Evolutionary conservation across 768 basidiomycete species (phyloP), one percentile per base, ranked within the genome.

Genomic region (Trametes villosa): DNA sequence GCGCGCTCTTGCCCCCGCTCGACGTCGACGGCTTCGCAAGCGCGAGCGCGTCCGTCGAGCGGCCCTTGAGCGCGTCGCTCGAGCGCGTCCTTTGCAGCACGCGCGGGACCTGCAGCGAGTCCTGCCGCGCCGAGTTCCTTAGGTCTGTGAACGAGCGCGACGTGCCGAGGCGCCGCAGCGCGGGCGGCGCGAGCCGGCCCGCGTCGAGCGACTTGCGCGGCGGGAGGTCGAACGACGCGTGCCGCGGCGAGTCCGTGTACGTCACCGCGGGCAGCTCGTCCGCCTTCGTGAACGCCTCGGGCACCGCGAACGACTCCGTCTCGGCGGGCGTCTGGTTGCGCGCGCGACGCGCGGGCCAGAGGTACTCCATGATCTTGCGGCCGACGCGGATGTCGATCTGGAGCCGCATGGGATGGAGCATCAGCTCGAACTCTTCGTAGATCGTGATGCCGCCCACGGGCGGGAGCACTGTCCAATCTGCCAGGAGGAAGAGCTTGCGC

Each of bases 381-480:
- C 93, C 94, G 29, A 96, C 82, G 63, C 81, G 83, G 27, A 91
- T 86, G 73, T 98, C 96, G 49, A 98, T 81, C 65, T 94, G 92
- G 8, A 97, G 80, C 30, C 89, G 86, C 66, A 98, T 81, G 0
- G 95, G 96, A 72, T 96, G 94, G 41, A 97, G 78, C 27, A 85
- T 83, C 34, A 96, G 76, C 63, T 91, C 86, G 66, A 97, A 92
- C 29, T 82, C 79, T 71, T 94, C 88, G 71, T 94, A 89, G 63
- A 97, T 92, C 1, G 88, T 85, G 65, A 98, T 97, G 13, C 96
- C 96, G 20, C 94, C 96, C 24, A 98, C 94, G 17, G 94, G 92
- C 1, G 94, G 84, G n/a, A 94, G 77, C 26, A 91, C 83, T 4
- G 81, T 85, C 95, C 94, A 96, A 56, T 86, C 84, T 2, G 88